Percentiles rank a stretch among this genome's conserved stretches.
Evolutionary conservation across 1,284 basidiomycete species (phyloP).

Genomic region (Cerioporus squamosus): DNA sequence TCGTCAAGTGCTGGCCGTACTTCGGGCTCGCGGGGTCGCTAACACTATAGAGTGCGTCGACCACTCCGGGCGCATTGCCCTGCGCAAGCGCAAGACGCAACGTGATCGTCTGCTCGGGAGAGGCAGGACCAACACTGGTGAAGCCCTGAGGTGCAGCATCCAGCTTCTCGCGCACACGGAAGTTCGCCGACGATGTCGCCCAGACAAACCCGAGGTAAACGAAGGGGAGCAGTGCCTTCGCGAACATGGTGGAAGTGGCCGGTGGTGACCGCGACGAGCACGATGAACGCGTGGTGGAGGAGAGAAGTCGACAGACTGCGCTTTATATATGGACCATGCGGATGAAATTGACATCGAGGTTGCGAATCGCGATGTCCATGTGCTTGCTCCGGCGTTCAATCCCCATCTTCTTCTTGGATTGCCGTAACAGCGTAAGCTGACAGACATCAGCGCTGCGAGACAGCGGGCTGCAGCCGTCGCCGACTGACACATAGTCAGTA

Average conservation of each 20-base stretch:
- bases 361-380: too few species aligned
- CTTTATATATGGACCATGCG: too few species aligned
- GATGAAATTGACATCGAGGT: too few species aligned
- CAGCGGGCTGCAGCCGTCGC: too few species aligned
- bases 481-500: too few species aligned
- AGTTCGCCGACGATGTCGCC: not conserved
- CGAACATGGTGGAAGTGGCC: not conserved
- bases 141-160: conserved; percentile 24
- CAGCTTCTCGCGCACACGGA: conserved; percentile 23
- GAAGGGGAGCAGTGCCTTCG: not conserved
- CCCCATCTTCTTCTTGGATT: too few species aligned
- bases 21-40: conserved; percentile 12
- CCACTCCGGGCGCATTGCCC: conserved; percentile 31
- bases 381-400: too few species aligned
- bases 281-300: too few species aligned
- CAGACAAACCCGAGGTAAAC: not conserved
- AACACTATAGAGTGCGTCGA: conserved; percentile 28
- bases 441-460: too few species aligned
- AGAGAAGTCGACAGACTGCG: too few species aligned
- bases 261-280: not conserved
- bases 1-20: conserved; percentile 39
- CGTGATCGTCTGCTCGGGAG: conserved; percentile 19
- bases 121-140: conserved; percentile 20
- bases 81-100: conserved; percentile 33
- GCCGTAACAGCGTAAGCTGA: too few species aligned